These are phyloP conservation scores for Penicillium pancosmium DNA, from an alignment of 495 filamentous ascomycete species.

Conservation along the genomic window DNA sequence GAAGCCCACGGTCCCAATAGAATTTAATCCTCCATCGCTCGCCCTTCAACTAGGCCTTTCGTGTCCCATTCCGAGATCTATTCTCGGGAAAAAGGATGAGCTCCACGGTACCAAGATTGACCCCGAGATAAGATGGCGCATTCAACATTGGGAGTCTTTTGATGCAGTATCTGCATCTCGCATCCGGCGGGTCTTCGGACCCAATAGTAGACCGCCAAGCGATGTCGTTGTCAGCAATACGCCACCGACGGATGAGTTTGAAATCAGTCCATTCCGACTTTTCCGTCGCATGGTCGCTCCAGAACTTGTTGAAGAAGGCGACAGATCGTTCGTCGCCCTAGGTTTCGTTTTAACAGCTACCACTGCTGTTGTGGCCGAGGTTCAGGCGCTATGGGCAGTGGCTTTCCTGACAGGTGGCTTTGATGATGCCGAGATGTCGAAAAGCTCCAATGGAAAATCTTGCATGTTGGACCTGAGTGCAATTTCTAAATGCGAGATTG, in stretches of 20 bases:
- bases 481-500: too few relatives aligned
- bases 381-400: slow-evolving; percentile 68
- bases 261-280: slow-evolving; percentile 38
- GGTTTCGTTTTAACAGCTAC: slow-evolving; percentile 59
- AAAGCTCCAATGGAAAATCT: slow-evolving; percentile 12
- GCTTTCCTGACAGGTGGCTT: slow-evolving; percentile 51
- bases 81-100: not conserved
- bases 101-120: slow-evolving; percentile 4
- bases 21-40: slow-evolving; percentile 42
- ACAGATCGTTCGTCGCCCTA: slow-evolving; percentile 62
- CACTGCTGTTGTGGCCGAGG: slow-evolving; percentile 58
- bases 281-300: slow-evolving; percentile 63
- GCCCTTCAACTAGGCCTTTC: slow-evolving; percentile 20
- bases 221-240: slow-evolving; percentile 10
- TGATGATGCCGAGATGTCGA: too few relatives aligned
- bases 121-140: not conserved
- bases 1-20: slow-evolving; percentile 62
- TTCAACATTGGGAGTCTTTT: slow-evolving; percentile 21
- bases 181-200: too few relatives aligned
- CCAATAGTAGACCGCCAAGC: slow-evolving; percentile 13
- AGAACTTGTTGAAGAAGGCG: slow-evolving; percentile 48
- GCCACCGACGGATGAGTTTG: slow-evolving; percentile 25
- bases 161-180: slow-evolving; percentile 16
- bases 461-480: too few relatives aligned
- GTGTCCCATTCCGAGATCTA: not conserved